Evolutionary conservation across 2,329 filamentous ascomycete species (phyloP), one percentile per base, ranked within the genome.

Genomic region (Lecanosticta acicola): DNA sequence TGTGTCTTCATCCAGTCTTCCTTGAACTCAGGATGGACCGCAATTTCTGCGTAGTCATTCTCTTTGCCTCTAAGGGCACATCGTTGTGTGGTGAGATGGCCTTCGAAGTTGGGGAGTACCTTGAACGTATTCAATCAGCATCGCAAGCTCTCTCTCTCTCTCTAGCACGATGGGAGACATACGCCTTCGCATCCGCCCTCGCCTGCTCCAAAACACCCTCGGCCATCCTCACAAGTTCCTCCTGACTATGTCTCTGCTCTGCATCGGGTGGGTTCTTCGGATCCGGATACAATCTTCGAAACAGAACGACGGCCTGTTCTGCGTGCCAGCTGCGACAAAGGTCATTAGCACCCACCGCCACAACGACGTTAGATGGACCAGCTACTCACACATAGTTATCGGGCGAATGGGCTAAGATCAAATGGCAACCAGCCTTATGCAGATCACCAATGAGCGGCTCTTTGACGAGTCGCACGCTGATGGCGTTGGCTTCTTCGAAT

Each of bases 371-470:
- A 24, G 33, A 44, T 14, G 34, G 24, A 45, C n/a, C 1, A 39
- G 3, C 20, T 13, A 45, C 43, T 16, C 40, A 50, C 43, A 53
- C 50, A n/a, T 50, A 53, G 29, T 53, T 32, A 17, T 50, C 47
- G 3, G 46, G 42, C 33, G 35, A 43, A 18, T 49, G 46, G 13
- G 50, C 50, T 16, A 50, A 32, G 18, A 53, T 53, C 43, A 49
- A 32, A 39, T 53, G 50, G 21, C 47, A 48, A 9, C 44, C 45
- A 16, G 50, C 50, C 32, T 46, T 45, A 39, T 50, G 50, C 21
- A 53, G 38, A 24, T 45, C 34, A 29, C 50, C 50, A 16, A 50
- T 34, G 17, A 41, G 21, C 19, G 41, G 43, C 11, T 50, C 50
- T 5, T 42, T 45, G 9, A 53, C 42, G 7, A 53, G 41, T 18